Percentiles rank a stretch among this genome's conserved stretches.
These are phyloP conservation scores for Tricholoma hemisulphureum DNA, from an alignment of 768 basidiomycete genomes.

Conservation along the genomic window DNA sequence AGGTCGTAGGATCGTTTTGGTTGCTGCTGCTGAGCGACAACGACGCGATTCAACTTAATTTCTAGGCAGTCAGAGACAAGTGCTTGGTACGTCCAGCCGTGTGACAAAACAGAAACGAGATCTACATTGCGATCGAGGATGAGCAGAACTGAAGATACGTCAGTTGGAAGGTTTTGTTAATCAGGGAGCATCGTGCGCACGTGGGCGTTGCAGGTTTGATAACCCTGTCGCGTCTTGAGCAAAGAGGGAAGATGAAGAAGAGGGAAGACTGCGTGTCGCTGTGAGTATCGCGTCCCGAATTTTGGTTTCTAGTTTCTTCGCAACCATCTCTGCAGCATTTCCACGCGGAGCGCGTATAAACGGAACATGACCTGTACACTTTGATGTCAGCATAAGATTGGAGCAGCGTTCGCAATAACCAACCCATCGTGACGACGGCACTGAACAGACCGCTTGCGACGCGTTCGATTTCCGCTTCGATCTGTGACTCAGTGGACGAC, in stretches of 20 bases:
- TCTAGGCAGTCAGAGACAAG: constrained; percentile 96
- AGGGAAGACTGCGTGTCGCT: constrained; percentile 56
- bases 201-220: constrained; percentile 82
- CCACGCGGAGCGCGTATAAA: constrained; percentile 93
- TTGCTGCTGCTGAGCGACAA: constrained; percentile 64
- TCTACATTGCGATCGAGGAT: constrained; percentile 95
- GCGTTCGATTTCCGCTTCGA: constrained; percentile 91
- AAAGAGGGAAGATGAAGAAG: constrained; percentile 60
- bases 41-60: constrained; percentile 94
- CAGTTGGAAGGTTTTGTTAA: constrained; percentile 11
- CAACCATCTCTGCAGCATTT: constrained; percentile 99
- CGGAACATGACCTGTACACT: constrained; percentile 74
- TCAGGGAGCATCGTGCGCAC: constrained; percentile 37
- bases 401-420: constrained; percentile 17
- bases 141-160: constrained; percentile 67
- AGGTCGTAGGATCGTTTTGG: constrained; percentile 89
- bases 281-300: constrained; percentile 82
- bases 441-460: constrained; percentile 90
- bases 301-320: constrained; percentile 89
- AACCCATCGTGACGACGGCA: constrained; percentile 84
- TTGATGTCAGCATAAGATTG: constrained; percentile 1
- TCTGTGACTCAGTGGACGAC: constrained; percentile 82
- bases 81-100: constrained; percentile 99
- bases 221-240: constrained; percentile 79
- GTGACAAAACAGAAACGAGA: constrained; percentile 87